Base-by-base conservation (phyloP, 352 stramenopile genomes). In the Aphanomyces euteiches region DNA sequence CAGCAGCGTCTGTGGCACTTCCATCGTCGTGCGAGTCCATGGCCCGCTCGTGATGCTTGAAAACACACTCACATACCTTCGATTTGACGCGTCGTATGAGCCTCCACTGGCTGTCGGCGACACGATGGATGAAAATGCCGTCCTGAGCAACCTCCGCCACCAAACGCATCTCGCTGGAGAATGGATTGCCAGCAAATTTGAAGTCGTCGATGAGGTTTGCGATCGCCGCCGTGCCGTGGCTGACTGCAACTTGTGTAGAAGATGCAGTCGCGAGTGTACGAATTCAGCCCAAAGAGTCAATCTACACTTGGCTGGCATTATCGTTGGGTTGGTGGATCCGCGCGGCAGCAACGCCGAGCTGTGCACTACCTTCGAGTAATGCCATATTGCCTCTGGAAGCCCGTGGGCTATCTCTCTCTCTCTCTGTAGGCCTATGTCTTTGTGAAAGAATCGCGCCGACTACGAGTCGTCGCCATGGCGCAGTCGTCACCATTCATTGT, bases 1-100 rank as follows among this genome's bases (percentile, higher is more conserved):
- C 54, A 70, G 48, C 64, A 70, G 64, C 28, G 64, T 70, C 13
- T 70, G 64, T 12, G 64, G 64, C 54, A 61, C 64, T 47, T 70
- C 64, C 1, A 38, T 70, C n/a, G 64, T 70, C 13, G 39, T 50
- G 4, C 17, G 64, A 10, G 64, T 70, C 10, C 13, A 43, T 34
- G 64, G 64, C 10, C 43, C 47, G 40, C 10, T 17, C 13, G n/a
- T 15, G 34, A 21, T 21, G 17, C 15, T 69, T 15, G 5, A 61
- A 21, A 37, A 70, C 15, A 63, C 64, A 7, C 37, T 70, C 36
- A 70, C 64, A 19, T 70, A 70, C 40, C 64, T 70, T 5, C 64
- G 64, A 36, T 70, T 70, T 34, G 64, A 70, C 7, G 64, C 64
- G 38, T 63, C 64, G 54, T 70, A 70, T 43, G 64, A 70, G 8